Percentiles rank a stretch among this genome's conserved stretches.
These are phyloP conservation scores for Corylus heterophylla DNA, from an alignment of 306 rosid species.

Conservation along the genomic window DNA sequence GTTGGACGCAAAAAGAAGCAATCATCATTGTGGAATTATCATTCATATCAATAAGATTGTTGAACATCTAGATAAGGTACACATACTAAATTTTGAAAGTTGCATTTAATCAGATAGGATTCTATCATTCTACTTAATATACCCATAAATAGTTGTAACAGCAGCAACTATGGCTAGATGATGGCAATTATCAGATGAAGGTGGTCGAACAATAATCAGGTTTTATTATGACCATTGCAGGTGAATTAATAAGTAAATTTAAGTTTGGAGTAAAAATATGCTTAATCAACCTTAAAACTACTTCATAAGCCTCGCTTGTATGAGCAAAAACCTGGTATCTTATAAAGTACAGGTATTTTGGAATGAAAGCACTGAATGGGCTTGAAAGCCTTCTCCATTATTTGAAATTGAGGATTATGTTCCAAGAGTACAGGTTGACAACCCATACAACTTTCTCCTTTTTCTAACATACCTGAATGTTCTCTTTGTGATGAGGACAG, in stretches of 20 bases:
- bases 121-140: background rate
- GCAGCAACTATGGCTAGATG: background rate
- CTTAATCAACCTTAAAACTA: background rate
- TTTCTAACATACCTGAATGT: conserved; percentile 58
- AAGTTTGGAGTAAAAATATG: background rate
- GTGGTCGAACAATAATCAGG: background rate
- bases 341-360: background rate
- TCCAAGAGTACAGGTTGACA: background rate
- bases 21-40: background rate
- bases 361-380: background rate
- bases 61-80: background rate
- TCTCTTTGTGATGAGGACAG: conserved; percentile 94
- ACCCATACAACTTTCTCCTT: background rate
- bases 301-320: background rate
- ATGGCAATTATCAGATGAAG: background rate
- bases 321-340: background rate
- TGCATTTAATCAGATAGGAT: background rate
- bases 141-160: background rate
- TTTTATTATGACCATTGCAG: background rate
- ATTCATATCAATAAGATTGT: background rate
- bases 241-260: background rate
- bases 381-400: background rate
- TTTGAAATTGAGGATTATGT: background rate
- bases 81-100: background rate
- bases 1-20: background rate